Evolutionary conservation across 2,329 filamentous ascomycete genomes (phyloP), one percentile per base, ranked within the genome.

Genomic region (Hypoxylon sp.): DNA sequence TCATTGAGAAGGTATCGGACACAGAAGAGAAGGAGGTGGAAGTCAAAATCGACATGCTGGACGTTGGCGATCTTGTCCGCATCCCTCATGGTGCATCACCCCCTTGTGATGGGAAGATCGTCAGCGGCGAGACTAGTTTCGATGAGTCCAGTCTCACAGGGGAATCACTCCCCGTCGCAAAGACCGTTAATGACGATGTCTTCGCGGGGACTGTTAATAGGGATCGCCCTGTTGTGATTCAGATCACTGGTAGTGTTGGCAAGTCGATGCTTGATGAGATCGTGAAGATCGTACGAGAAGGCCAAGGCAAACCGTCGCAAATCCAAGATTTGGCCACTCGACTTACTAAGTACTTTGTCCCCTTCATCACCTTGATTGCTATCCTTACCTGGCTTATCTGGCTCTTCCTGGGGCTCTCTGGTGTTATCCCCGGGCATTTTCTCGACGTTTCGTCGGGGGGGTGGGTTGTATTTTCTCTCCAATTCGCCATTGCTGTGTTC

Each of bases 91-190:
- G 95, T 2, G 86, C 88, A 1, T 97, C 94, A 0, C 95, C 95
- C 0, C 92, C 95, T 0, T 93, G 91, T 4, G 95, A 98, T 76
- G 94, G 94, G 6, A 79, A 85, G 65, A 72, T 97, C 69, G 81
- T 89, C 67, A 78, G 85, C 67, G 90, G 88, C 2, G 84, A 88
- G 53, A 89, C 88, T 48, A 86, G 83, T 53, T 97, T 98, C 74
- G 93, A 98, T 75, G 95, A 98, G 78, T 94, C 93, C 10, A 97
- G 93, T 67, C 83, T 98, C 66, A 98, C 95, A 1, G 92, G 92
- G 57, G 92, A 94, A 79, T 91, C 91, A 13, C 85, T 86, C 5
- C 86, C 86, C 0, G 87, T 94, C 60, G 85, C 84, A 74, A 94
- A 94, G 79, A 68, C 55, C 0, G 72, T 81, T 1, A 90, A 89